These are phyloP conservation scores for Cyclotella cryptica DNA, from an alignment of 108 stramenopile species.

Conservation along the genomic window DNA sequence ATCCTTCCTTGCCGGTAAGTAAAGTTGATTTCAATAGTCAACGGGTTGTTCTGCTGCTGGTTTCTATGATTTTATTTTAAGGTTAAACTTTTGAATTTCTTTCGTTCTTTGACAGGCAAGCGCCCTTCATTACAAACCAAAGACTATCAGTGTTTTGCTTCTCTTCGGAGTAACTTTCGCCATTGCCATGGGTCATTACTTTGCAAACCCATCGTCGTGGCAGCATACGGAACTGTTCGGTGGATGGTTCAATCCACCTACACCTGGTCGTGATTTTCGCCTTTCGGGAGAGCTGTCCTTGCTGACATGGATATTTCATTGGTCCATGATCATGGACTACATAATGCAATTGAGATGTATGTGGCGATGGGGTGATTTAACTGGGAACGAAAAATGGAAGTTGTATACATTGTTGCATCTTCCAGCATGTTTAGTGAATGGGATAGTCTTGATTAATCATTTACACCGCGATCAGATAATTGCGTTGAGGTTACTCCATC, in stretches of 20 bases:
- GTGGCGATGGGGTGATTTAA: conserved; percentile 48
- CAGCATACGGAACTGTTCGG: conserved; percentile 27
- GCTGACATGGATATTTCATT: conserved; percentile 45
- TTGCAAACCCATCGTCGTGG: conserved; percentile 17
- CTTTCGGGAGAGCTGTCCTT: conserved; percentile 35
- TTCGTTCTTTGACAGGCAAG: conserved; percentile 15
- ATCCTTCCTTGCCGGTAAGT: conserved; percentile 33
- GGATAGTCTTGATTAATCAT: conserved; percentile 44
- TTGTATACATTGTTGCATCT: conserved; percentile 29
- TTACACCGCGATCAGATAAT: conserved; percentile 37
- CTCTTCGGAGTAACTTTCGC: conserved; percentile 1
- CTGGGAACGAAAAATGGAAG: conserved; percentile 35
- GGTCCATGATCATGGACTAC: conserved; percentile 45
- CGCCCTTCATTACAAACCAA: conserved; percentile 21
- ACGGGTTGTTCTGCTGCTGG: not conserved
- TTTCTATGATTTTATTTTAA: conserved; percentile 2
- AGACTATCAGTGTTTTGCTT: conserved; percentile 9
- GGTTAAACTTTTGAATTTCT: not conserved
- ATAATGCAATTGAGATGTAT: conserved; percentile 22
- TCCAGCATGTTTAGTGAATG: conserved; percentile 37
- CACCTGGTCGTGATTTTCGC: not conserved
- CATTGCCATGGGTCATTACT: conserved; percentile 20
- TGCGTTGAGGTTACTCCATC: conserved; percentile 29
- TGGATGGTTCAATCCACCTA: conserved; percentile 26
- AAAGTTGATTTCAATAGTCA: not conserved